Evolutionary conservation across 1,284 basidiomycete genomes (phyloP), one percentile per base, ranked within the genome.

Genomic region (Papiliotrema laurentii): DNA sequence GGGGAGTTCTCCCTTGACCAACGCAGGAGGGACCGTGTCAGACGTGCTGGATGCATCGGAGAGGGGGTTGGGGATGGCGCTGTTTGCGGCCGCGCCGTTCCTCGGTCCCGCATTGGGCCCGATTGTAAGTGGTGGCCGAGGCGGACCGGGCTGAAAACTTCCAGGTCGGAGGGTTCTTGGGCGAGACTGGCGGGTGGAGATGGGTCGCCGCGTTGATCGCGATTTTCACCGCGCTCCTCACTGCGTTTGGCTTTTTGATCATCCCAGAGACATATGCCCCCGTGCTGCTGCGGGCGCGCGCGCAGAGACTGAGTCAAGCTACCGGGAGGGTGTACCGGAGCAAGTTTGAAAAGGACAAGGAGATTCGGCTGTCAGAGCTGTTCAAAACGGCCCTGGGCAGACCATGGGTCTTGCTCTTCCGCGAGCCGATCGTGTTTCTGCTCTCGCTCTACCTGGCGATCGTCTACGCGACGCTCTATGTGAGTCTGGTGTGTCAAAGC

Each of bases 181-280:
- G 63, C 21, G 54, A 61, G 36, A 51, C 55, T 0, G 44, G 50
- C 6, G 61, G 60, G 2, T 77, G 75, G 76, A 49, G 72, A 33
- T 77, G 76, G 75, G 81, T 82, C 44, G 85, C 84, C 61, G 84
- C 81, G 78, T 69, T 86, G 36, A 80, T 85, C 74, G 79, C 83
- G 55, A 63, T 76, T 45, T 74, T 77, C 59, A 67, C 70, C 48
- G 60, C 64, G 7, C 45, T 69, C 38, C 58, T 69, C 34, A 72
- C 72, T 25, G 52, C 71, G 46, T 43, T 65, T 25, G 63, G 58
- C 33, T 46, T 53, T 14, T 39, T 71, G 42, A 51, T 66, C 35
- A 58, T 66, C 21, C 74, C 76, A 2, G 76, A 77, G 56, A 78
- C 76, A 0, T 76, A 77, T 54, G 64, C 71, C 0, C 74, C 75